A percentile compares a stretch with the other conserved stretches of the same genome.
Conservation (phyloP, 306 rosid species). For the Prunus padus region DNA sequence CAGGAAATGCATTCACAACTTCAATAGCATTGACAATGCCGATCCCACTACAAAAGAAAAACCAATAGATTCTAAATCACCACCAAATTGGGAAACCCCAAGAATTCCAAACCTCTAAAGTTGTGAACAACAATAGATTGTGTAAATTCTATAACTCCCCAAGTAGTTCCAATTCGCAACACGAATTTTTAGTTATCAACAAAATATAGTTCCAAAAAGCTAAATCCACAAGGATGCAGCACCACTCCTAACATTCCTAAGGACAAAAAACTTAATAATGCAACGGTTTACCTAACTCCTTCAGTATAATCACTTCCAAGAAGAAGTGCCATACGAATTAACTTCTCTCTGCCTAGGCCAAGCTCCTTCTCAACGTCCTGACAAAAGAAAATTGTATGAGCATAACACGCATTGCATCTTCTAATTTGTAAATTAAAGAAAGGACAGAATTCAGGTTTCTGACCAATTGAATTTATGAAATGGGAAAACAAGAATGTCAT, state of each 20-base stretch:
- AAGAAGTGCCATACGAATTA: constrained; percentile 83
- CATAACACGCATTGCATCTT: constrained; percentile 7
- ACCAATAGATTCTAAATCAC: constrained; percentile 25
- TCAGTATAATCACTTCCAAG: constrained; percentile 99
- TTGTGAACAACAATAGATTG: neutral
- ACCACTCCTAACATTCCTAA: constrained; percentile 29
- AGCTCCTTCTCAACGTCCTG: constrained; percentile 95
- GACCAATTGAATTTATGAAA: neutral
- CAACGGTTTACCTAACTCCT: constrained; percentile 72
- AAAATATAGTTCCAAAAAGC: neutral
- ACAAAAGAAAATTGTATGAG: constrained; percentile 15
- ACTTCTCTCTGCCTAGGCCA: constrained; percentile 73
- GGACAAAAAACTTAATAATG: constrained; percentile 2
- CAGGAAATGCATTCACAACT: constrained; percentile 90
- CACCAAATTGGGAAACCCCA: constrained; percentile 9
- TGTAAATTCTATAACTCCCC: neutral
- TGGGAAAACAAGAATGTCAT: neutral
- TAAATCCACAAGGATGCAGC: constrained; percentile 12
- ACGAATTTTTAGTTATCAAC: neutral
- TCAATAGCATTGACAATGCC: constrained; percentile 98
- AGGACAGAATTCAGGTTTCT: neutral
- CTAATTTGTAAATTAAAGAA: neutral
- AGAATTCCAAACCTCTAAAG: neutral
- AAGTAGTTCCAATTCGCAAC: neutral
- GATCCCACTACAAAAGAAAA: constrained; percentile 69